Evolutionary conservation across 345 rosid genomes (phyloP).

Genomic region (Sonneratia caseolaris): DNA sequence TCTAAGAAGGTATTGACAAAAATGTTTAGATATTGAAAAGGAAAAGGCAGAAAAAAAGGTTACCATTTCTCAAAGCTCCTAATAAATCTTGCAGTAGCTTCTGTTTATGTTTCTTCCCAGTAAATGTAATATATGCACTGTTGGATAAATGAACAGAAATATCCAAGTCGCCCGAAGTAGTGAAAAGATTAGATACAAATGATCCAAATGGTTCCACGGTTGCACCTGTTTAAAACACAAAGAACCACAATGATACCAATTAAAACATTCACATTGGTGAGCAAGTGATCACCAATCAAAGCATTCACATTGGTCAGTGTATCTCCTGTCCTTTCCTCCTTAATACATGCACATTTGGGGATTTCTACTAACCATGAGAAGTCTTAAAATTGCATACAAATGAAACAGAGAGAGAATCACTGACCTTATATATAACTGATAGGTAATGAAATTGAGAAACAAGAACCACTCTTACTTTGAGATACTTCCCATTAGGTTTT

Average conservation of each 20-base stretch:
- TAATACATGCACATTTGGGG: not conserved
- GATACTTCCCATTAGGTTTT: not conserved
- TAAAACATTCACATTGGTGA: not conserved
- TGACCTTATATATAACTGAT: not conserved
- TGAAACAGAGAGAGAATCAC: not conserved
- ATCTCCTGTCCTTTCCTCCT: not conserved
- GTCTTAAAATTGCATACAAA: not conserved
- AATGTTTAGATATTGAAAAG: not conserved
- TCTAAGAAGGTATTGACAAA: not conserved
- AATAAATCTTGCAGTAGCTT: conserved; percentile 43
- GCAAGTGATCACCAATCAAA: not conserved
- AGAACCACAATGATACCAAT: not conserved
- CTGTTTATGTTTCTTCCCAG: conserved; percentile 65
- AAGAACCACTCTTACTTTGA: not conserved
- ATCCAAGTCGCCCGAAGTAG: conserved; percentile 75
- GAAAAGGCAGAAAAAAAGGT: not conserved
- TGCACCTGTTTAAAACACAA: conserved; percentile 50
- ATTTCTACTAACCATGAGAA: not conserved
- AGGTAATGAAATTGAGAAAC: not conserved
- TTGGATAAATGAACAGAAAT: conserved; percentile 51
- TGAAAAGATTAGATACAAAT: conserved; percentile 74
- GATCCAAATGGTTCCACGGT: conserved; percentile 87
- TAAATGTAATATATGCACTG: conserved; percentile 43
- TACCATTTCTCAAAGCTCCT: conserved; percentile 57
- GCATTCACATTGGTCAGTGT: too few species aligned